Percentiles rank a stretch among this genome's conserved stretches.
These are phyloP conservation scores for Rhizopogon parksii DNA, from an alignment of 1,284 basidiomycete species.

Conservation along the genomic window DNA sequence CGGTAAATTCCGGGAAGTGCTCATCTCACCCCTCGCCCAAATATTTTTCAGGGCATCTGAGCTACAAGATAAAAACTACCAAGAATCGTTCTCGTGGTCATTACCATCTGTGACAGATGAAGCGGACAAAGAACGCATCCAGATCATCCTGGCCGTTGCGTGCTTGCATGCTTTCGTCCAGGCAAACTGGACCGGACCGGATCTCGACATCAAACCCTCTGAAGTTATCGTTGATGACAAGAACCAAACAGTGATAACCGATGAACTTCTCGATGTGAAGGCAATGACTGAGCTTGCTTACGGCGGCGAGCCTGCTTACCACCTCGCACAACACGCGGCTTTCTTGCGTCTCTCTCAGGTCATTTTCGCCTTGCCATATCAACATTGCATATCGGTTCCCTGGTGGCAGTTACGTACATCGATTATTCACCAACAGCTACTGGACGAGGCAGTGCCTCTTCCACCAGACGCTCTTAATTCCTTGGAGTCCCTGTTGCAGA, in stretches of 20 bases:
- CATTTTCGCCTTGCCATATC: slow-evolving; percentile 52
- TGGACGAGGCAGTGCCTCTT: slow-evolving; percentile 79
- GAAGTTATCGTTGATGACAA: slow-evolving; percentile 41
- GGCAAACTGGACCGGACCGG: slow-evolving; percentile 95
- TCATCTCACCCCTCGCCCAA: slow-evolving; percentile 45
- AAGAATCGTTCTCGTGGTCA: slow-evolving; percentile 29
- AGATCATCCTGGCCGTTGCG: slow-evolving; percentile 67
- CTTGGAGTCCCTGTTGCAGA: slow-evolving; percentile 43
- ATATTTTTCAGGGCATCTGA: slow-evolving; percentile 34
- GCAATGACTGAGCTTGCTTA: slow-evolving; percentile 76
- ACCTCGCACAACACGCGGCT: slow-evolving; percentile 67
- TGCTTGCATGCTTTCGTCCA: slow-evolving; percentile 89
- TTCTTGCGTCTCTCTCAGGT: slow-evolving; percentile 76
- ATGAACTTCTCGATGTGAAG: slow-evolving; percentile 57
- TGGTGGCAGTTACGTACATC: slow-evolving; percentile 83
- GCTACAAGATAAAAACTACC: slow-evolving; percentile 16
- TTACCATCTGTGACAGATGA: slow-evolving; percentile 13
- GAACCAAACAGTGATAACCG: slow-evolving; percentile 27
- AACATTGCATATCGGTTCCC: slow-evolving; percentile 38
- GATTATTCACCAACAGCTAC: slow-evolving; percentile 73
- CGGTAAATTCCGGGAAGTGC: slow-evolving; percentile 41
- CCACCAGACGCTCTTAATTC: slow-evolving; percentile 42
- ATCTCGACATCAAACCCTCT: slow-evolving; percentile 58
- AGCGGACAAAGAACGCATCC: slow-evolving; percentile 42
- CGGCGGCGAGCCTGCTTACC: slow-evolving; percentile 94